These are phyloP conservation scores for Trametes maxima DNA, from an alignment of 768 basidiomycete genomes.

Conservation along the genomic window DNA sequence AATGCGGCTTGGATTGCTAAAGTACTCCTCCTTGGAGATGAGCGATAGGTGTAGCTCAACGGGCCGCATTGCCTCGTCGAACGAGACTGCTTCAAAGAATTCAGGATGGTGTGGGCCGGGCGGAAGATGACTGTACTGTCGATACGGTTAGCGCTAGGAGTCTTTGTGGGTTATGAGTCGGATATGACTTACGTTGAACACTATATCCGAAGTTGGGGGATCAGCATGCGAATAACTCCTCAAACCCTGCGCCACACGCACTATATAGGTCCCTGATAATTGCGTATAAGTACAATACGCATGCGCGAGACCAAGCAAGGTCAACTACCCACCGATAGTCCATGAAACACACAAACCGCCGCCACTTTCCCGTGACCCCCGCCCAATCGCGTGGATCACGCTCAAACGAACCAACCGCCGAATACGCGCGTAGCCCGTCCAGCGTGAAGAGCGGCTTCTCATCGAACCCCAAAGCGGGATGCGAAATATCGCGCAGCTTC, in stretches of 20 bases:
- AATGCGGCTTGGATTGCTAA: conserved; percentile 19
- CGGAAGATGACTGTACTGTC: conserved; percentile 22
- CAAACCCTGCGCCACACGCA: not conserved
- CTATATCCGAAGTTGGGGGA: not conserved
- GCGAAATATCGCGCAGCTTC: conserved; percentile 30
- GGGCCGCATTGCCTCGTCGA: conserved; percentile 67
- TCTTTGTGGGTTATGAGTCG: not conserved
- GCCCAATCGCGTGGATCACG: conserved; percentile 61
- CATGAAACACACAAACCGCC: conserved; percentile 75
- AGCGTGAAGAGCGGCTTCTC: conserved; percentile 53
- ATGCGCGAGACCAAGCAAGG: not conserved
- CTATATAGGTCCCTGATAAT: conserved; percentile 5
- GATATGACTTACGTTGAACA: conserved; percentile 34
- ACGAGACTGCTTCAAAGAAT: conserved; percentile 53
- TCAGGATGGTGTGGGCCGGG: conserved; percentile 24
- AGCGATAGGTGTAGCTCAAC: conserved; percentile 59
- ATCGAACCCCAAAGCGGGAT: conserved; percentile 32
- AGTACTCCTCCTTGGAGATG: conserved; percentile 32
- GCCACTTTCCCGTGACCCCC: conserved; percentile 75
- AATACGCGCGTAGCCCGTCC: conserved; percentile 54
- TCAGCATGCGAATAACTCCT: not conserved
- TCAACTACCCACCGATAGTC: conserved; percentile 60
- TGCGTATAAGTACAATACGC: not conserved
- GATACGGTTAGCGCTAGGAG: not conserved
- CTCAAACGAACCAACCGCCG: conserved; percentile 46